Conservation (phyloP, 2,329 filamentous ascomycete genomes). For the Pseudocercospora pini-densiflorae region DNA sequence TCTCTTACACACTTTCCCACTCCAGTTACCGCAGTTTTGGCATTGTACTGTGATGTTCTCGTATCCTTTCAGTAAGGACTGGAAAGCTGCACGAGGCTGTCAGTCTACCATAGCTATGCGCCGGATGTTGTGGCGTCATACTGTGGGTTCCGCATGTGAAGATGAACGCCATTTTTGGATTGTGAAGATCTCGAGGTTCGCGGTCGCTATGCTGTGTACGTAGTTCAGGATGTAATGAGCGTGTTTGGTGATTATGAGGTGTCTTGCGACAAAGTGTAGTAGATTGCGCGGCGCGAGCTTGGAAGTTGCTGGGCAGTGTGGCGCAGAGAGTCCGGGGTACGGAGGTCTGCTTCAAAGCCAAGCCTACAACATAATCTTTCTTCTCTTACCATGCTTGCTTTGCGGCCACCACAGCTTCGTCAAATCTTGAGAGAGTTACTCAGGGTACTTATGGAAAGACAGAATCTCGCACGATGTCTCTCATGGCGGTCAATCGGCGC, state of each 20-base stretch:
- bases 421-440: neutral
- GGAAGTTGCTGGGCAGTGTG: slow-evolving; percentile 9
- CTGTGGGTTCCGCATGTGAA: slow-evolving; percentile 57
- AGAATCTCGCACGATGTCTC: neutral
- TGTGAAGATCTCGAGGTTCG: neutral
- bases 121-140: slow-evolving; percentile 33
- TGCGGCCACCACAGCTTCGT: neutral
- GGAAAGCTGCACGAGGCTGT: slow-evolving; percentile 47
- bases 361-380: neutral
- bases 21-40: slow-evolving; percentile 57
- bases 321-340: neutral
- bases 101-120: slow-evolving; percentile 7
- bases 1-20: slow-evolving; percentile 50
- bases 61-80: slow-evolving; percentile 50
- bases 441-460: neutral
- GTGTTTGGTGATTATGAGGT: neutral
- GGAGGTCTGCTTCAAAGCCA: neutral
- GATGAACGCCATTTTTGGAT: slow-evolving; percentile 44
- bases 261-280: slow-evolving; percentile 6
- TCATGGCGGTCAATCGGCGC: too few relatives aligned
- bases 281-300: slow-evolving; percentile 20
- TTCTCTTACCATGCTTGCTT: neutral
- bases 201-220: neutral
- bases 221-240: neutral
- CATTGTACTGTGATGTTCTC: slow-evolving; percentile 57